Evolutionary conservation across 2,329 filamentous ascomycete genomes (phyloP).

Genomic region (Penicillium sp.): DNA sequence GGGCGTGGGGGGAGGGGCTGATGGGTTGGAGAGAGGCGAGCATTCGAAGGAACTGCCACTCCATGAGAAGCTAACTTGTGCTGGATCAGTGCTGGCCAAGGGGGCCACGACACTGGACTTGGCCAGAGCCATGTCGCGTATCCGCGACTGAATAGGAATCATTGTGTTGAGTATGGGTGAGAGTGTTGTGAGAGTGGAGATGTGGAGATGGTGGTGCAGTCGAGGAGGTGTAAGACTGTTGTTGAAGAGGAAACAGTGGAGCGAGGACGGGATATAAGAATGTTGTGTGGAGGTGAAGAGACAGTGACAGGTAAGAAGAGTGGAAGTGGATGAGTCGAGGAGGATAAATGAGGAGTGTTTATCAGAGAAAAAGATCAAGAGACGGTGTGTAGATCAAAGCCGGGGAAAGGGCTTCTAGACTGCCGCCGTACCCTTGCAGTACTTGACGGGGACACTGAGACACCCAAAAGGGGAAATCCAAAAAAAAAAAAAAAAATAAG

Average conservation of each 20-base stretch:
- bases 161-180: slow-evolving; percentile 21
- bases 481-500: slow-evolving; percentile 1
- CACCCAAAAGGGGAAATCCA: slow-evolving; percentile 10
- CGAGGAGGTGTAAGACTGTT: slow-evolving; percentile 2
- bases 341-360: slow-evolving; percentile 24
- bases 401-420: slow-evolving; percentile 38
- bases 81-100: slow-evolving; percentile 32
- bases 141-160: slow-evolving; percentile 34
- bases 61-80: slow-evolving; percentile 32
- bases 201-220: slow-evolving; percentile 13
- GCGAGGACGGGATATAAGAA: slow-evolving; percentile 8
- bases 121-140: slow-evolving; percentile 31
- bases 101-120: slow-evolving; percentile 28
- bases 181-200: slow-evolving; percentile 1
- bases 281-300: not conserved
- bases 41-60: slow-evolving; percentile 34
- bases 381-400: slow-evolving; percentile 32
- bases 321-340: slow-evolving; percentile 3
- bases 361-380: slow-evolving; percentile 22
- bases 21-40: slow-evolving; percentile 41
- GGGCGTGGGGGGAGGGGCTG: slow-evolving; percentile 48
- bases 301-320: slow-evolving; percentile 11
- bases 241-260: not conserved
- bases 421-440: slow-evolving; percentile 35
- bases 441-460: slow-evolving; percentile 23